phyloP scores from a whole-genome alignment of 805 yeast species.

The Metschnikowia rubicola region DNA sequence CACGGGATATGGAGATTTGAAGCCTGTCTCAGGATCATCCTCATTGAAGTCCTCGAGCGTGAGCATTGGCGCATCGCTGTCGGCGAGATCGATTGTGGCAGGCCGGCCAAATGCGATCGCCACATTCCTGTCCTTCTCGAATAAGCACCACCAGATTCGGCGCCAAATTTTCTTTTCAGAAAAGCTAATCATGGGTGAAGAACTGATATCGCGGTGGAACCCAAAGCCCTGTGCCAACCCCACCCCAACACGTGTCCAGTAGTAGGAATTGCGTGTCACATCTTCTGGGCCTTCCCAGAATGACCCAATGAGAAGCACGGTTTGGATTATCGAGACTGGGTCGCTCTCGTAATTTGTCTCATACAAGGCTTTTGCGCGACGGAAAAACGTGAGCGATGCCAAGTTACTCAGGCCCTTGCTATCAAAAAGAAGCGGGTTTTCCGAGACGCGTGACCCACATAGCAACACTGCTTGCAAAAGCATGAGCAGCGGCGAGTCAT shows the following conservation, averaged over 20 bases:
- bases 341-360: slow-evolving; percentile 69
- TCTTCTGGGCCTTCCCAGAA: slow-evolving; percentile 76
- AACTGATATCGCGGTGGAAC: slow-evolving; percentile 56
- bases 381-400: slow-evolving; percentile 52
- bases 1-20: slow-evolving; percentile 42
- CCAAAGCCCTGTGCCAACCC: slow-evolving; percentile 75
- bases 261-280: slow-evolving; percentile 60
- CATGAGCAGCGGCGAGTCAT: slow-evolving; percentile 60
- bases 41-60: slow-evolving; percentile 62
- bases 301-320: slow-evolving; percentile 58
- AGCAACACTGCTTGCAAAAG: slow-evolving; percentile 64
- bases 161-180: slow-evolving; percentile 50
- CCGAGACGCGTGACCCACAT: slow-evolving; percentile 62
- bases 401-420: slow-evolving; percentile 49
- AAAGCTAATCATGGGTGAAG: slow-evolving; percentile 37
- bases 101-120: slow-evolving; percentile 78
- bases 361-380: slow-evolving; percentile 70
- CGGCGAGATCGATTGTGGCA: slow-evolving; percentile 60
- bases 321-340: slow-evolving; percentile 57
- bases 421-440: slow-evolving; percentile 51
- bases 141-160: slow-evolving; percentile 75
- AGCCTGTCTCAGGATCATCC: slow-evolving; percentile 38
- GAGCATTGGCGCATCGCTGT: slow-evolving; percentile 75
- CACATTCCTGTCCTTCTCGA: slow-evolving; percentile 64
- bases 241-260: slow-evolving; percentile 69